Evolutionary conservation across 1,139 yeast species (phyloP).

Genomic region (Nakaseomyces nivariensis): DNA sequence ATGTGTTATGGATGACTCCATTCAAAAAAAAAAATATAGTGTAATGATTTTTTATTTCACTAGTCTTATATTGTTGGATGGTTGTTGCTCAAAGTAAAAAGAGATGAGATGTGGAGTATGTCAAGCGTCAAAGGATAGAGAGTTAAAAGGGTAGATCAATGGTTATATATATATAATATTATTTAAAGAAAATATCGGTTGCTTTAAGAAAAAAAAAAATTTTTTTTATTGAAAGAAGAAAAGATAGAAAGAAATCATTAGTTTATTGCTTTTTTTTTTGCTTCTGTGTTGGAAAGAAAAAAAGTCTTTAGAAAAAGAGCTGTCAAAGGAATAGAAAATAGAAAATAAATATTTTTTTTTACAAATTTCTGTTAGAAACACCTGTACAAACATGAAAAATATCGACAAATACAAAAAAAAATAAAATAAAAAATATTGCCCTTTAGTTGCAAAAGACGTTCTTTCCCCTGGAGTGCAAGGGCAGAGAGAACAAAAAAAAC

Average conservation of each 20-base stretch:
- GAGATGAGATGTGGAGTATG: not conserved
- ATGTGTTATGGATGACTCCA: not conserved
- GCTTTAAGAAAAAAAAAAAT: not conserved
- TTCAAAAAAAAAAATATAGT: not conserved
- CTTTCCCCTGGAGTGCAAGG: too few relatives aligned
- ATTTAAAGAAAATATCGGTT: not conserved
- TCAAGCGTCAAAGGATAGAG: not conserved
- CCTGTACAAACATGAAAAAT: too few relatives aligned
- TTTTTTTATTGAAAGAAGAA: not conserved
- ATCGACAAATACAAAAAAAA: too few relatives aligned
- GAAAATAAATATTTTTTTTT: too few relatives aligned
- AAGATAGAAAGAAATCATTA: not conserved
- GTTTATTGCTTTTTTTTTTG: not conserved
- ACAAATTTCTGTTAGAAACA: too few relatives aligned
- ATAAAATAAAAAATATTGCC: too few relatives aligned
- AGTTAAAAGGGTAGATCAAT: not conserved
- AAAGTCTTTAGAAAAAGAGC: too few relatives aligned
- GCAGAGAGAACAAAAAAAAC: too few relatives aligned
- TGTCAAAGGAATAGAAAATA: too few relatives aligned
- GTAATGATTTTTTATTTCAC: too few relatives aligned
- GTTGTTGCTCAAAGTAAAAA: not conserved
- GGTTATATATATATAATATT: not conserved
- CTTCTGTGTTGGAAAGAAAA: not conserved
- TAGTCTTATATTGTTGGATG: too few relatives aligned
- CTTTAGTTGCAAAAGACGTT: too few relatives aligned